Evolutionary conservation across 2,329 filamentous ascomycete genomes (phyloP), one percentile per base, ranked within the genome.

Genomic region (Pseudopithomyces maydicus): DNA sequence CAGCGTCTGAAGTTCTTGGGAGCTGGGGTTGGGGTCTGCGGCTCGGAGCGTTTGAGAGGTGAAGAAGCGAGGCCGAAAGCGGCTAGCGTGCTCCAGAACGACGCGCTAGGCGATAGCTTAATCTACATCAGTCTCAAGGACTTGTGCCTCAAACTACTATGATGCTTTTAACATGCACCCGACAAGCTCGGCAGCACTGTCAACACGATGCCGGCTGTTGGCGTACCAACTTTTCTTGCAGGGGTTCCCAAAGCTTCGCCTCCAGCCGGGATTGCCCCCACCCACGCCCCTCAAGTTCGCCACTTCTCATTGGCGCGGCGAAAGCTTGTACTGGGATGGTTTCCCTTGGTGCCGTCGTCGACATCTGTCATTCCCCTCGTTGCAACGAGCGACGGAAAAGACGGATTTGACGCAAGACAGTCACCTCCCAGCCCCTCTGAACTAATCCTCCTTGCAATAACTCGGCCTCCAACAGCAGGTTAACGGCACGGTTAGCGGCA

Each of bases 161-260:
- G 71, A 73, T 70, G 71, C 70, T 65, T 72, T 70, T 56, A 47
- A 47, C 33, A 64, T 67, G 64, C 67, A 49, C 29, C 58, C 58
- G 62, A 61, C 60, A 63, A 42, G 47, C 59, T 60, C 62, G 62
- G 70, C 62, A 71, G 62, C 57, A 65, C 54, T 56, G 51, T 64
- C 54, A 62, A 54, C 58, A 59, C 52, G 53, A 55, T 62, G 55
- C 66, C 62, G 58, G 55, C 53, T 38, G 44, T 56, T 58, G 51
- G 59, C 51, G 19, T 41, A 14, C 20, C 17, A 29, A 55, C 22
- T 42, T 26, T 32, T 36, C 33, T 52, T 17, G 46, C 42, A 39
- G 35, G 36, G 41, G 23, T 35, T 5, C 22, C 42, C 7, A 38
- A 52, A 54, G 53, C 49, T 52, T 52, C 33, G 38, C 26, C 22